Percentiles rank a stretch among this genome's conserved stretches.
phyloP scores from a whole-genome alignment of 139 green algal species.

The Coelastrella sp. region DNA sequence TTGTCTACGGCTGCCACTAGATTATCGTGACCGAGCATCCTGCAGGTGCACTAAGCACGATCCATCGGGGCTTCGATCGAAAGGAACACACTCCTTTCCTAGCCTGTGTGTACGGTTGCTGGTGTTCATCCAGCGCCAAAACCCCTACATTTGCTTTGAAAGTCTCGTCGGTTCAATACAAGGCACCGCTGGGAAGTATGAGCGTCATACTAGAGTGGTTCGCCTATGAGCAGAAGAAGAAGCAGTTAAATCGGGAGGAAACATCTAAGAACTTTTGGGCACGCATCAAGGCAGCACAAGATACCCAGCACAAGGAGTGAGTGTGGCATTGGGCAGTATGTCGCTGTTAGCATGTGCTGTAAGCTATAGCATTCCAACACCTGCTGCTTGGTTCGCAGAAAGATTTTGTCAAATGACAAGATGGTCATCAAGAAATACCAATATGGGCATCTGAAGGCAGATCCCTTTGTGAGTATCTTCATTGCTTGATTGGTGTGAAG shows the following conservation, averaged over 20 bases:
- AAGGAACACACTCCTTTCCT: no score
- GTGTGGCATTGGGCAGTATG: background rate
- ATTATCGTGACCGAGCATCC: no score
- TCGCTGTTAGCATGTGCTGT: background rate
- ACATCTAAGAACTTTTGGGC: background rate
- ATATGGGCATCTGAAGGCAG: background rate
- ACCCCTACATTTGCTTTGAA: background rate
- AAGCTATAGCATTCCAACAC: background rate
- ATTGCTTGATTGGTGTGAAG: background rate
- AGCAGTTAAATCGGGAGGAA: background rate
- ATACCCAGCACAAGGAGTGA: conserved; percentile 9
- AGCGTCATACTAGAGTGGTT: conserved; percentile 21
- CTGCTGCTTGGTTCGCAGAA: conserved; percentile 3
- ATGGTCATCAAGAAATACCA: background rate
- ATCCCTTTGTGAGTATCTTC: conserved; percentile 23
- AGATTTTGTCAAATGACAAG: background rate
- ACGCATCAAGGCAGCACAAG: background rate
- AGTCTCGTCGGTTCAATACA: background rate
- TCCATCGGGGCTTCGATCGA: no score
- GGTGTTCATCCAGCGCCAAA: no score
- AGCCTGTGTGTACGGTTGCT: no score
- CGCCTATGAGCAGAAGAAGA: conserved; percentile 3
- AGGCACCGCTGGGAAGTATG: background rate
- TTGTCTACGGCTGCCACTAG: no score
- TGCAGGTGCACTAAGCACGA: no score